Conservation (phyloP, 2,329 filamentous ascomycete genomes). For the Sporothrix pseudoabietina region DNA sequence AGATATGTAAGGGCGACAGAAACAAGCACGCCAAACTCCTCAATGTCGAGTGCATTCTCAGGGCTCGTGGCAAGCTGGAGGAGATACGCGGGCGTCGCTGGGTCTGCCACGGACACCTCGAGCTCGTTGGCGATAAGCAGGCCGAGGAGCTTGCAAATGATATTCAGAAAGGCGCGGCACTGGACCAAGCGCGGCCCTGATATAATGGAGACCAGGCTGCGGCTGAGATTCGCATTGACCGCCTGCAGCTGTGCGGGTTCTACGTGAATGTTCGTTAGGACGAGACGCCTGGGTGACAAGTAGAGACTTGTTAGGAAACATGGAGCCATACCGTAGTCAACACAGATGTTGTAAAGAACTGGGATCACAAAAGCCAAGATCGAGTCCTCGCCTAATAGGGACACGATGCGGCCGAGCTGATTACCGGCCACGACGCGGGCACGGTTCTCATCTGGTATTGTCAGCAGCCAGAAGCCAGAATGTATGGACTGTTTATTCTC, state of each 20-base stretch:
- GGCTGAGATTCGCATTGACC: constrained; percentile 55
- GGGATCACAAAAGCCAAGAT: constrained; percentile 58
- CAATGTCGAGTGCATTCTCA: constrained; percentile 50
- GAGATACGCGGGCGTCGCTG: constrained; percentile 52
- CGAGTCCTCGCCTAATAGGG: constrained; percentile 51
- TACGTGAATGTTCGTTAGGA: constrained; percentile 38
- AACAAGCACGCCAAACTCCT: constrained; percentile 56
- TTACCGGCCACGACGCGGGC: constrained; percentile 55
- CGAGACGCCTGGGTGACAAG: not conserved
- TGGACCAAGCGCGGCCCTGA: constrained; percentile 49
- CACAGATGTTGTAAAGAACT: constrained; percentile 63
- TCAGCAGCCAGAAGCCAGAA: constrained; percentile 2
- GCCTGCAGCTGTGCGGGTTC: constrained; percentile 61
- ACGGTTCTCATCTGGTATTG: constrained; percentile 58
- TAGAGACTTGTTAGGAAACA: constrained; percentile 33
- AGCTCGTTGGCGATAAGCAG: constrained; percentile 56
- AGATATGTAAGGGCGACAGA: constrained; percentile 60
- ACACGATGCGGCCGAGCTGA: constrained; percentile 52
- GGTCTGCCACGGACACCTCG: constrained; percentile 50
- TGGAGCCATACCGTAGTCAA: constrained; percentile 68
- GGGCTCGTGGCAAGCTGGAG: constrained; percentile 52
- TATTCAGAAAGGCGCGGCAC: constrained; percentile 50
- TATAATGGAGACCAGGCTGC: constrained; percentile 53
- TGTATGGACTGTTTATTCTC: no score
- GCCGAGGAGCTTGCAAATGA: constrained; percentile 60